A percentile compares a stretch with the other conserved stretches of the same genome.
Conservation (phyloP, 164 flowering plant species). For the Vitis rotundifolia region DNA sequence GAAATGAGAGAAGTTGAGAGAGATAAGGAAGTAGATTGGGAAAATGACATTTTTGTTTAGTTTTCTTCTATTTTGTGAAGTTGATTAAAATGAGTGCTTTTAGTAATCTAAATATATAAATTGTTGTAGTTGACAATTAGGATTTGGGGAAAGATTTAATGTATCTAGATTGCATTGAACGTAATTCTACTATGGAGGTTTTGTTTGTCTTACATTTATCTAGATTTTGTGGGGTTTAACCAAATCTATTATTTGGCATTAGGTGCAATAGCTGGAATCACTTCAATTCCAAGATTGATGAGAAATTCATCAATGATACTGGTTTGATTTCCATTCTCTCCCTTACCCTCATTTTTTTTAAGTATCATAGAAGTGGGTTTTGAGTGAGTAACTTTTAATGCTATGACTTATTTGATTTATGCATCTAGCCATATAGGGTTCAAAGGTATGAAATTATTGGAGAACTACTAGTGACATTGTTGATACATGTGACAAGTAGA, state of each 20-base stretch:
- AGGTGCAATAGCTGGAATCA: slow-evolving; percentile 63
- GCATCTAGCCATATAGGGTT: slow-evolving; percentile 71
- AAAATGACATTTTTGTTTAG: too few relatives aligned
- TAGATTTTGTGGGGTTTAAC: background rate
- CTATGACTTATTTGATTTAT: slow-evolving; percentile 1
- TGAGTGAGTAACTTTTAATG: too few relatives aligned
- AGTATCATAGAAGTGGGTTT: too few relatives aligned
- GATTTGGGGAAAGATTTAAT: too few relatives aligned
- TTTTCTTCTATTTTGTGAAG: too few relatives aligned
- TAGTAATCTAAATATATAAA: too few relatives aligned
- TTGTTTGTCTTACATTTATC: background rate
- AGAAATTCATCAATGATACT: slow-evolving; percentile 37
- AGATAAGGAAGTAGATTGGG: too few relatives aligned
- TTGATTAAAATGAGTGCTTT: too few relatives aligned
- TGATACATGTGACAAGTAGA: slow-evolving; percentile 58
- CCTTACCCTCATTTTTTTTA: background rate
- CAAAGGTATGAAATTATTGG: slow-evolving; percentile 61
- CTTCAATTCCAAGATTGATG: slow-evolving; percentile 34
- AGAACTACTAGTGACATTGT: slow-evolving; percentile 61
- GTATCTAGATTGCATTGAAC: too few relatives aligned
- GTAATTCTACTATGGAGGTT: background rate
- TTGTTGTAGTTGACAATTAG: too few relatives aligned
- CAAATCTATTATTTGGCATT: background rate
- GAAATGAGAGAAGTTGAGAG: too few relatives aligned
- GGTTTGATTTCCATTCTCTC: slow-evolving; percentile 14